Evolutionary conservation across 371 early-diverging fungal species (phyloP), one percentile per base, ranked within the genome.

Genomic region (Mortierella sp.): DNA sequence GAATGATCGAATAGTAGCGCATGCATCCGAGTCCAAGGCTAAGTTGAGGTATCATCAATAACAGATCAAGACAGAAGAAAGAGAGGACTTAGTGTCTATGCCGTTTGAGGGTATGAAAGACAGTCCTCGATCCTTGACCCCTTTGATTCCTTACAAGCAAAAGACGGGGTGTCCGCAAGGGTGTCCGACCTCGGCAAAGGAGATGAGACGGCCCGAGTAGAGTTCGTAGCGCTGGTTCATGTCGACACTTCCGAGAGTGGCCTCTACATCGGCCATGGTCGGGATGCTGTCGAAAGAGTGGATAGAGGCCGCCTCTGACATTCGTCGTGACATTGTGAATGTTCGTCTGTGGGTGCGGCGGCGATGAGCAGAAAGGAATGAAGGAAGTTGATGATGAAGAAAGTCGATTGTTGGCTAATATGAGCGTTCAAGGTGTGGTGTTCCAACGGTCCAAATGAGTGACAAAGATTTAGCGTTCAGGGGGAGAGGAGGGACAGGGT

Each of bases 21-120:
- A 78, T 73, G 67, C 78, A 78, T 24, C 78, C 78, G 24, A 78
- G 49, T n/a, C 78, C 78, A 10, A 78, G 62, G 24, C 70, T 70
- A 25, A 31, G 47, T 9, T 10, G n/a, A 31, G 40, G 3, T 25
- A 27, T 40, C 16, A 28, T 7, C 16, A 29, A 27, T n/a, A 25
- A 14, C 29, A 27, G 34, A 34, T 34, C 10, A 34, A 34, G 34
- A 34, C 7, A 34, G 34, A 10, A 10, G 34, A 34, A 34, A 10
- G 34, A 34, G 34, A 10, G 4, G 34, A 34, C 34, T 34, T 34
- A 34, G 34, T 34, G 34, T 34, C 34, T 34, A 34, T 34, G 10
- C 10, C 34, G n/a, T 34, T 34, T 34, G 34, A 34, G 7, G 34
- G 10, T 10, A 4, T n/a, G n/a, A n/a, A n/a, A n/a, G n/a, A n/a